Conservation (phyloP, 805 yeast genomes). For the Zygosaccharomyces kombuchaensis region DNA sequence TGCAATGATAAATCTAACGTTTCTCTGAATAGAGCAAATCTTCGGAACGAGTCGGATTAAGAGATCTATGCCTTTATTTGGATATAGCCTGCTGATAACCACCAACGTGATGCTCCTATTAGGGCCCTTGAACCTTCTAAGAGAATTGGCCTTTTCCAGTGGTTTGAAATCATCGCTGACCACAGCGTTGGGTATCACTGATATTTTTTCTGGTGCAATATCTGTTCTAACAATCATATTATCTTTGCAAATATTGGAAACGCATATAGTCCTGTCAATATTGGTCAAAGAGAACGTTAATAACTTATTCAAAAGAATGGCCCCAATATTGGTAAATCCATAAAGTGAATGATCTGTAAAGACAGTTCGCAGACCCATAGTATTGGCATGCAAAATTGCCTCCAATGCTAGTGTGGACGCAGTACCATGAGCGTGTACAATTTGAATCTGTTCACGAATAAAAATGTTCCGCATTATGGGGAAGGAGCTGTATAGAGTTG, state of each 20-base stretch:
- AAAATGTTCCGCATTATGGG: constrained; percentile 82
- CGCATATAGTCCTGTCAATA: constrained; percentile 92
- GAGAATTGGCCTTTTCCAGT: constrained; percentile 7
- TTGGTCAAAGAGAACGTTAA: constrained; percentile 79
- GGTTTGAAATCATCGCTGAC: constrained; percentile 78
- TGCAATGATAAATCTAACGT: constrained; percentile 78
- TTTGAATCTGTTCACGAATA: constrained; percentile 77
- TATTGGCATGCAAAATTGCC: constrained; percentile 82
- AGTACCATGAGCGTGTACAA: constrained; percentile 95
- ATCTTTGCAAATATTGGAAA: constrained; percentile 93
- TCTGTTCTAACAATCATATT: constrained; percentile 87
- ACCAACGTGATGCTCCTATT: constrained; percentile 69
- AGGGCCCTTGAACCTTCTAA: constrained; percentile 22
- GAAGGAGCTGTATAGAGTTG: constrained; percentile 83
- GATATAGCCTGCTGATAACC: constrained; percentile 84
- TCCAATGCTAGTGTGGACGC: constrained; percentile 84
- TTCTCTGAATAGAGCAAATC: constrained; percentile 58
- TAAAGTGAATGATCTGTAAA: constrained; percentile 94
- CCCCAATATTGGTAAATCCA: constrained; percentile 84
- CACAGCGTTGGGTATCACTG: constrained; percentile 96
- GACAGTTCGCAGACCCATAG: constrained; percentile 88
- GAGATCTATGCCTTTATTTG: constrained; percentile 95
- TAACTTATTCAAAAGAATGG: constrained; percentile 81
- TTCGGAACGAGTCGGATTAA: constrained; percentile 79
- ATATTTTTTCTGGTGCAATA: constrained; percentile 68